Conservation (phyloP, 208 protist genomes). For the Wallacemonas rigidus region DNA sequence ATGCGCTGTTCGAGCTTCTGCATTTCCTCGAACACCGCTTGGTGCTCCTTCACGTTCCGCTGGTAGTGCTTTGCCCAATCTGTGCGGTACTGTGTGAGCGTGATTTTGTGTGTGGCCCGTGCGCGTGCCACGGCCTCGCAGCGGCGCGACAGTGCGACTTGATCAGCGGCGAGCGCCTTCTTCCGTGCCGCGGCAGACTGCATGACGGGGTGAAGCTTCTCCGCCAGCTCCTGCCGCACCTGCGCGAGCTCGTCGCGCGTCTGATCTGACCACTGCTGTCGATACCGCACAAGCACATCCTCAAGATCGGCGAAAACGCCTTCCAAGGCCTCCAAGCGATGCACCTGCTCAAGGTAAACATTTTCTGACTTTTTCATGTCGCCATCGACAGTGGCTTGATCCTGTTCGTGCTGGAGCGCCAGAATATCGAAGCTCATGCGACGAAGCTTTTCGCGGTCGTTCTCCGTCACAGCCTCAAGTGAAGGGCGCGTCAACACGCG, state of each 20-base stretch:
- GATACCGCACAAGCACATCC: constrained; percentile 39
- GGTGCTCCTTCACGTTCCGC: constrained; percentile 65
- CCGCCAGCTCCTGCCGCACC: constrained; percentile 27
- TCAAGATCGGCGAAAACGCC: constrained; percentile 63
- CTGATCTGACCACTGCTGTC: constrained; percentile 27
- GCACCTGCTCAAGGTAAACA: constrained; percentile 77
- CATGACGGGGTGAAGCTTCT: neutral
- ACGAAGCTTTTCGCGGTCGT: constrained; percentile 59
- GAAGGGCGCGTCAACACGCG: constrained; percentile 39
- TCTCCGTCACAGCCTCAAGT: constrained; percentile 45
- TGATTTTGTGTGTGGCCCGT: constrained; percentile 36
- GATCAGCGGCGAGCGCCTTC: constrained; percentile 33
- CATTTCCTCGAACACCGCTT: constrained; percentile 63
- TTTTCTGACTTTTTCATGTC: constrained; percentile 83
- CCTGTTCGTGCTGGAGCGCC: constrained; percentile 73
- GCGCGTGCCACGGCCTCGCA: constrained; percentile 30
- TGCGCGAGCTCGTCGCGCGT: constrained; percentile 31
- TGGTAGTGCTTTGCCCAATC: constrained; percentile 56
- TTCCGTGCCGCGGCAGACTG: constrained; percentile 8
- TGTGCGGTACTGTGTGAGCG: constrained; percentile 35
- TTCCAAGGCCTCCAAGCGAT: constrained; percentile 67
- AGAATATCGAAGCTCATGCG: constrained; percentile 76
- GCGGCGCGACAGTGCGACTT: constrained; percentile 37
- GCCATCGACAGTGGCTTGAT: constrained; percentile 71
- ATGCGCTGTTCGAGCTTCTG: constrained; percentile 73